Evolutionary conservation across 495 filamentous ascomycete species (phyloP).

Genomic region (Collariella sp.): DNA sequence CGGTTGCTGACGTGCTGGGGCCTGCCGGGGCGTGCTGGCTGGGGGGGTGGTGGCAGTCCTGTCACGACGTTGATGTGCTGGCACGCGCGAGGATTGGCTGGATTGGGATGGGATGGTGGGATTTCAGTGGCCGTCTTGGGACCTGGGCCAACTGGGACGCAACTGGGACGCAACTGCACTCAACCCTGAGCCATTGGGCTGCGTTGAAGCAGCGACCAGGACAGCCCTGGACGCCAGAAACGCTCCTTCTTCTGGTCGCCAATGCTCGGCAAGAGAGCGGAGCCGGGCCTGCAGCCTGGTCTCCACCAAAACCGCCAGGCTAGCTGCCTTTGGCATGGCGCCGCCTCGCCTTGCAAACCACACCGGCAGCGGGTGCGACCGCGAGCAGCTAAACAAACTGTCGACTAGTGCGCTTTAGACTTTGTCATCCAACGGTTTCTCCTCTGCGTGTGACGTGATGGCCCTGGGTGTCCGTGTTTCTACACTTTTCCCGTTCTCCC

Average conservation of each 20-base stretch:
- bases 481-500: too few relatives aligned
- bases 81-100: slow-evolving; percentile 28
- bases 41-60: slow-evolving; percentile 24
- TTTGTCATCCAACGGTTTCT: not conserved
- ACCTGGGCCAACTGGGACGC: not conserved
- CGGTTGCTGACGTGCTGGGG: not conserved
- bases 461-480: not conserved
- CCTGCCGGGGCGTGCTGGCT: not conserved
- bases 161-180: too few relatives aligned
- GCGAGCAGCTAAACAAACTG: not conserved
- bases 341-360: not conserved
- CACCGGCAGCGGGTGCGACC: not conserved
- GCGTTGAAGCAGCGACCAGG: slow-evolving; percentile 1
- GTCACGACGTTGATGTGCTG: slow-evolving; percentile 29
- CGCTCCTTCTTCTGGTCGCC: not conserved
- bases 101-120: slow-evolving; percentile 1
- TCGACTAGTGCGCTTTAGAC: not conserved
- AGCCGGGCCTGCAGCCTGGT: not conserved
- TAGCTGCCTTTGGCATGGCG: not conserved
- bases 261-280: not conserved
- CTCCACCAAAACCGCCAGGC: not conserved
- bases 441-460: not conserved
- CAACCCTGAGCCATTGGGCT: too few relatives aligned
- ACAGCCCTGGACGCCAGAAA: slow-evolving; percentile 5
- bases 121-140: not conserved